These are phyloP conservation scores for Candida manassasensis DNA, from an alignment of 805 yeast genomes.

Conservation along the genomic window DNA sequence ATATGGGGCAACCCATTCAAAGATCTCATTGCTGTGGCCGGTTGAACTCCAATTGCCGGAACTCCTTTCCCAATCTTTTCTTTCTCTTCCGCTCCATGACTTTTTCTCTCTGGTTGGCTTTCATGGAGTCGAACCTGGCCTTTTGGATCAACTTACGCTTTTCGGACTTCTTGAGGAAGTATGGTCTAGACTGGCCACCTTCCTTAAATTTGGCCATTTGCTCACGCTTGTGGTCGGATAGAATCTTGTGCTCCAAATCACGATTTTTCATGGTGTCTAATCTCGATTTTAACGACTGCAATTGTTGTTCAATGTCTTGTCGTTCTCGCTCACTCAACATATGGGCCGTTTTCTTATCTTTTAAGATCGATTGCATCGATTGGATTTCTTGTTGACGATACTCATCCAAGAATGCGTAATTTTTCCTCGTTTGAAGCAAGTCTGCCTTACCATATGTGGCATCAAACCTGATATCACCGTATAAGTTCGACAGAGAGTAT, in stretches of 20 bases:
- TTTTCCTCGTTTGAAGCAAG: constrained; percentile 56
- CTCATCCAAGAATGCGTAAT: constrained; percentile 82
- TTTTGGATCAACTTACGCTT: constrained; percentile 69
- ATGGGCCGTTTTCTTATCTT: constrained; percentile 45
- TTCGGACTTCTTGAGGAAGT: constrained; percentile 64
- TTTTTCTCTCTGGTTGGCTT: constrained; percentile 66
- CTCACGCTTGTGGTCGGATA: constrained; percentile 53
- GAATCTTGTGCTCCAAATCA: constrained; percentile 67
- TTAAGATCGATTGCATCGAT: constrained; percentile 52
- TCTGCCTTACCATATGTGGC: constrained; percentile 85
- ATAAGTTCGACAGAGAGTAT: constrained; percentile 37
- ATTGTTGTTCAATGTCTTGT: constrained; percentile 47
- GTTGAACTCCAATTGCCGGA: constrained; percentile 45
- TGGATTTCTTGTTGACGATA: constrained; percentile 72
- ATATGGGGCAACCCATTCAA: not conserved
- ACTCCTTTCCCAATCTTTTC: constrained; percentile 79
- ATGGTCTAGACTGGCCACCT: constrained; percentile 48
- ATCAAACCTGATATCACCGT: constrained; percentile 86
- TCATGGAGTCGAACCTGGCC: constrained; percentile 74
- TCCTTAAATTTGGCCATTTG: constrained; percentile 42
- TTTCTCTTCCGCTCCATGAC: constrained; percentile 83
- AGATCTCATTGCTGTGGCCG: not conserved
- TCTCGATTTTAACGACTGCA: constrained; percentile 64
- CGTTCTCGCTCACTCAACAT: constrained; percentile 42
- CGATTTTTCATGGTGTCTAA: constrained; percentile 65